Conservation (phyloP, 208 protist species). For the Leishmania guyanensis region DNA sequence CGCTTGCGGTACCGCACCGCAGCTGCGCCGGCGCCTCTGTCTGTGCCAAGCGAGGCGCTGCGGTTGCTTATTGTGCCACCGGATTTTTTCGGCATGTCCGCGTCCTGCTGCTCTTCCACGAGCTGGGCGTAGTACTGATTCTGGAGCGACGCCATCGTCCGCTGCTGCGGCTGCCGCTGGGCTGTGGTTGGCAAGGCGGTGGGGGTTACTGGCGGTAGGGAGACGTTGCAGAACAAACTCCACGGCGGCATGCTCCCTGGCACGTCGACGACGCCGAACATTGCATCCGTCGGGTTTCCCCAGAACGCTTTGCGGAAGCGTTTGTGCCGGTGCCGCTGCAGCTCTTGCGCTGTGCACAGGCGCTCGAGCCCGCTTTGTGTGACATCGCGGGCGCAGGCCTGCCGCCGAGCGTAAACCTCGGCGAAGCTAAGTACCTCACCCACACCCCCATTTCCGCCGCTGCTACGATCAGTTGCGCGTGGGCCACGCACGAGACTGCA, state of each 20-base stretch:
- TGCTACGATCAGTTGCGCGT: background rate
- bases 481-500: background rate
- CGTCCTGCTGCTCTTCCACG: conserved; percentile 3
- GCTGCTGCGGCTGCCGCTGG: background rate
- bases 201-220: background rate
- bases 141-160: conserved; percentile 16
- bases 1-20: background rate
- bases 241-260: conserved; percentile 45
- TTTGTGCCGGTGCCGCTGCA: conserved; percentile 6
- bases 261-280: conserved; percentile 42
- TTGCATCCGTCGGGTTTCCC: conserved; percentile 47
- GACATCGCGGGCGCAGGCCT: conserved; percentile 6
- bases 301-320: conserved; percentile 26
- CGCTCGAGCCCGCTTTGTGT: background rate
- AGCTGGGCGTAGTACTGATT: conserved; percentile 32
- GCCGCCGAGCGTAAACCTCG: conserved; percentile 25
- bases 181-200: background rate
- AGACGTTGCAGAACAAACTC: conserved; percentile 23
- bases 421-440: conserved; percentile 23
- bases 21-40: background rate
- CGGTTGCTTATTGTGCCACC: background rate
- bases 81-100: background rate
- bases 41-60: background rate
- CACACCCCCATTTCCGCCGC: too few relatives aligned
- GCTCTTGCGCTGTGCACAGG: background rate